Percentiles rank a stretch among this genome's conserved stretches.
Evolutionary conservation across 75 land plant species (phyloP).

Genomic region (Picea glauca): DNA sequence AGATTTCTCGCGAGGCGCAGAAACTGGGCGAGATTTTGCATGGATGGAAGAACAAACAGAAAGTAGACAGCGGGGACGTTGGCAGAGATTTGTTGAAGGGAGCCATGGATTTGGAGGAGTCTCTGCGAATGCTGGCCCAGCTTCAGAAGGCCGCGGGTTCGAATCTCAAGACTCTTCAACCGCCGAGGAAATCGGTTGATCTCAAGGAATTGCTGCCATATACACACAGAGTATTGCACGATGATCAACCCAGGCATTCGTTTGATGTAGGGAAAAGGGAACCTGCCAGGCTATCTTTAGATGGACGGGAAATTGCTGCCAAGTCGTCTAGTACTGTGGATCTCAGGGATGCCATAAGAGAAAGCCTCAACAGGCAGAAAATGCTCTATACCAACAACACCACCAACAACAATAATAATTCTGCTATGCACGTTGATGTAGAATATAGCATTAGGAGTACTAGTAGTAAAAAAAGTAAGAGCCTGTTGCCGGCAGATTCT

Average conservation of each 20-base stretch:
- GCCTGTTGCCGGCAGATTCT: not conserved
- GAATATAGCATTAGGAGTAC: not conserved
- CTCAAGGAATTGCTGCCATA: conserved; percentile 1
- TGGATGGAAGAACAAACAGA: not conserved
- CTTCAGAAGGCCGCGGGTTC: conserved; percentile 42
- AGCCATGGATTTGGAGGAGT: conserved; percentile 59
- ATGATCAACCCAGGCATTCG: not conserved
- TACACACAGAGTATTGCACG: not conserved
- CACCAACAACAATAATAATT: not conserved
- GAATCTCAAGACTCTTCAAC: not conserved
- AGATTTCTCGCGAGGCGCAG: not conserved
- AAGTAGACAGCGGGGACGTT: conserved; percentile 24
- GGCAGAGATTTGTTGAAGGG: conserved; percentile 45
- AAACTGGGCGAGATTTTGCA: conserved; percentile 5
- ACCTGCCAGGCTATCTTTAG: conserved; percentile 1
- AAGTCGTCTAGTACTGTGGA: not conserved
- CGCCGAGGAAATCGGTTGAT: conserved; percentile 2
- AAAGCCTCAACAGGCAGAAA: conserved; percentile 8
- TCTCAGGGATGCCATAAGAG: conserved; percentile 9
- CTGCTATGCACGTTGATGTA: not conserved
- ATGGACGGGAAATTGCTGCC: not conserved
- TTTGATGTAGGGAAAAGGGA: not conserved
- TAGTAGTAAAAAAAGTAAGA: not conserved
- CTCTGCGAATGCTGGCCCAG: conserved; percentile 44
- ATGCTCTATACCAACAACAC: not conserved